Base-by-base conservation (phyloP, 202 grass and related monocot species). In the Brachypodium distachyon region DNA sequence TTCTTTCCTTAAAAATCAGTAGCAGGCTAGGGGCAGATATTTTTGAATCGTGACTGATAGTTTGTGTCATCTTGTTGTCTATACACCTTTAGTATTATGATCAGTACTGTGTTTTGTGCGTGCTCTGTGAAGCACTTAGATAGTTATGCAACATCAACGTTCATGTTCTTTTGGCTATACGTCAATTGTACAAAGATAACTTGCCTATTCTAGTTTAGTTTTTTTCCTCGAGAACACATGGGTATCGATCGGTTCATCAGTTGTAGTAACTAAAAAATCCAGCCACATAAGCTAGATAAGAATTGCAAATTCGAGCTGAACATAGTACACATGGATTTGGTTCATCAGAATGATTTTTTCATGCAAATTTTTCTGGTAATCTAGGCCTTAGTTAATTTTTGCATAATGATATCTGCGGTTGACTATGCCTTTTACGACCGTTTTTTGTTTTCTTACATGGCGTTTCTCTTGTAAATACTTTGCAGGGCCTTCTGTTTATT, bases 401-500 rank as follows among this genome's bases (percentile, higher is more conserved):
- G 36, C 3, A 31, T 46, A 68, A 16, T 76, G 0, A 33, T 52
- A 0, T 46, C 27, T 48, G 12, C 44, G 22, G 2, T n/a, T 13
- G 10, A 61, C n/a, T 49, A 9, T 70, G 4, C 42, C 41, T 55
- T 22, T n/a, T 62, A 34, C 9, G 5, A 1, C 32, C 43, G 0
- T 39, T 27, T 56, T 70, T 26, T 57, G 4, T 49, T 69, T 44
- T 12, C 9, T 49, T 1, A 13, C 37, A 23, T 37, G 18, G n/a
- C 52, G 19, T 57, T 53, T 74, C 7, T 88, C n/a, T 14, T 67
- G 12, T 66, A 63, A 76, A 84, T 70, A 34, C 23, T 65, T 70
- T 85, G 34, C 89, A 99, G 92, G 96, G 92, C n/a, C 77, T 96
- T 47, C 70, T 99, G 39, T 99, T 99, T 70, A 83, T 93, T 76